phyloP scores from a whole-genome alignment of 768 basidiomycete genomes.

The Termitomyces sp. region DNA sequence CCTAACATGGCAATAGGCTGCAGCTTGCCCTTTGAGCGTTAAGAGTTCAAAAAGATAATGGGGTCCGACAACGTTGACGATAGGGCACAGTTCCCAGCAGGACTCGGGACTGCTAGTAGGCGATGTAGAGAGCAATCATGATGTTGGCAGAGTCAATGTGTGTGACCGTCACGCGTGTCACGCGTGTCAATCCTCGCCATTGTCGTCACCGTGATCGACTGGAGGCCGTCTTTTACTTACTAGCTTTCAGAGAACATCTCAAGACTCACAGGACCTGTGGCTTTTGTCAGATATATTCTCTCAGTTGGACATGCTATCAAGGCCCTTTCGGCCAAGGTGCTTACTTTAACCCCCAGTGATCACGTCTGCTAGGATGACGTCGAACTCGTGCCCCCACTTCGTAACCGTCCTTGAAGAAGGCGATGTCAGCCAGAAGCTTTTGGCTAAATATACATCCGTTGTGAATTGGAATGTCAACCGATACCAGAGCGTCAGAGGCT shows the following conservation, averaged over 20 bases:
- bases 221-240: too few species aligned
- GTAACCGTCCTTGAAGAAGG: conserved; percentile 32
- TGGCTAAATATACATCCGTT: conserved; percentile 47
- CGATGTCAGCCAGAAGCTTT: conserved; percentile 23
- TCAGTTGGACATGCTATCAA: background rate
- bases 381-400: conserved; percentile 41
- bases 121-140: too few species aligned
- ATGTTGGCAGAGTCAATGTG: background rate
- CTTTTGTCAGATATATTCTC: background rate
- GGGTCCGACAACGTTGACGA: background rate
- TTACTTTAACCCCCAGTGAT: background rate
- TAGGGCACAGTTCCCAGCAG: background rate
- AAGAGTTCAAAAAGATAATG: too few species aligned
- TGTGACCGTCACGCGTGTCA: background rate
- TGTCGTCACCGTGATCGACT: background rate
- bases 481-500: conserved; percentile 42
- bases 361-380: conserved; percentile 1
- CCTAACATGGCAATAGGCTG: conserved; percentile 8
- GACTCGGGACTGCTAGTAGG: background rate
- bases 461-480: conserved; percentile 54
- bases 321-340: background rate
- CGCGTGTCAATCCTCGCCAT: background rate
- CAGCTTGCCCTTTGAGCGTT: background rate
- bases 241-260: background rate
- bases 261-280: background rate